Base-by-base conservation (phyloP, 768 basidiomycete species). In the Pleurotus platypus region DNA sequence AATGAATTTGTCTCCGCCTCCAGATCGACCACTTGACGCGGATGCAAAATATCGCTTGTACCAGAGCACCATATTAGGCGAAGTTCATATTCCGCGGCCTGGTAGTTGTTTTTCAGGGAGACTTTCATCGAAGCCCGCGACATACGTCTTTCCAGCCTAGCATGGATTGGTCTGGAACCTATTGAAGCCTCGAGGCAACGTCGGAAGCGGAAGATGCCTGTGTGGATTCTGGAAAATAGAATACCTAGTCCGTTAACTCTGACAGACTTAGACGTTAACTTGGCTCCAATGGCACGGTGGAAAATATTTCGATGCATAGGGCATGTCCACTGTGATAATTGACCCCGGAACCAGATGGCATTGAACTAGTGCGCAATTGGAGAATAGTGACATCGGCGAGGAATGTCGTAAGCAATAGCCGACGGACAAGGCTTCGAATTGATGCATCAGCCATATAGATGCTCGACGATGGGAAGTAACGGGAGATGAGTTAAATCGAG, bases 101-200 rank as follows among this genome's bases (percentile, higher is more conserved):
- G 22, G 8, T 48, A 2, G 46, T 20, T 48, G 13, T 48, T 26
- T n/a, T 18, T 20, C 46, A 18, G 46, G 46, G 24, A 26, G 46
- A 16, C 20, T 45, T n/a, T 16, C n/a, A n/a, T 22, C 43, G 43
- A 16, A 18, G 24, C 15, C 30, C 20, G 51, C 51, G 38, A 53
- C 51, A 24, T 53, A 53, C 22, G n/a, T 39, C 22, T n/a, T 22
- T 39, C 11, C 16, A 42, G 51, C 22, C 51, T 53, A 53, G 51
- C 20, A 12, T 18, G 51, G 39, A 24, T 42, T 9, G 13, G n/a
- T 16, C 30, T 53, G 38, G 51, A 53, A 15, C 51, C 24, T 39
- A 53, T 53, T 15, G 38, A 24, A 39, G 51, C 51, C 51, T 53
- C 51, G 51, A 53, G 51, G 51, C 51, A 24, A 53, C 4, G 35